These are phyloP conservation scores for Ganoderma multipileum DNA, from an alignment of 1,284 basidiomycete species.

Conservation along the genomic window DNA sequence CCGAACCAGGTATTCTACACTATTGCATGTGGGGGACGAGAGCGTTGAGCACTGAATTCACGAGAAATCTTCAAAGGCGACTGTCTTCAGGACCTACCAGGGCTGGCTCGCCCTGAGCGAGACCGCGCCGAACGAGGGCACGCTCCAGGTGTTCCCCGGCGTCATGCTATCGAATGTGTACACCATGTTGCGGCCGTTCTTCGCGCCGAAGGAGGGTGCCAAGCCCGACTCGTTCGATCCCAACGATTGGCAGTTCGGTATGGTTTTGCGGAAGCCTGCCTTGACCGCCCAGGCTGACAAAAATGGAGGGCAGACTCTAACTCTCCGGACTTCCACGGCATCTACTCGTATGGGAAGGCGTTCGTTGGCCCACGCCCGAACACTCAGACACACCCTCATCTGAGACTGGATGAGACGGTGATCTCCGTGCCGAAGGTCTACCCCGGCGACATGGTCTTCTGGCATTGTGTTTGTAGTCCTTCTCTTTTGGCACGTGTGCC, in stretches of 20 bases:
- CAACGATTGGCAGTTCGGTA: constrained; percentile 78
- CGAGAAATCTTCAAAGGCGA: constrained; percentile 46
- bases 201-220: constrained; percentile 55
- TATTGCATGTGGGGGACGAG: background rate
- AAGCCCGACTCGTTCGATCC: constrained; percentile 55
- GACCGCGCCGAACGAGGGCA: constrained; percentile 80
- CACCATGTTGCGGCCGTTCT: constrained; percentile 85
- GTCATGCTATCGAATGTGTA: constrained; percentile 81
- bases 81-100: constrained; percentile 84
- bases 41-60: background rate
- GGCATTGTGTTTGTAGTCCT: constrained; percentile 68
- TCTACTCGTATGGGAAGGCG: constrained; percentile 48
- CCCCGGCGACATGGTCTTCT: constrained; percentile 88
- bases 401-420: constrained; percentile 77
- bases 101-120: constrained; percentile 78
- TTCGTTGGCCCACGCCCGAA: constrained; percentile 63
- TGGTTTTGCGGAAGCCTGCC: constrained; percentile 16
- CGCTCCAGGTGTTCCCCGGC: constrained; percentile 80
- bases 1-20: constrained; percentile 54
- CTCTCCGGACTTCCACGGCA: constrained; percentile 65
- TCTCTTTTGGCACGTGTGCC: background rate
- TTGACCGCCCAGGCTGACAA: background rate
- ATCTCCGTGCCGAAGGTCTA: constrained; percentile 74
- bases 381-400: constrained; percentile 65
- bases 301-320: constrained; percentile 52